Conservation (phyloP, 495 filamentous ascomycete species). For the Trichoderma virens region DNA sequence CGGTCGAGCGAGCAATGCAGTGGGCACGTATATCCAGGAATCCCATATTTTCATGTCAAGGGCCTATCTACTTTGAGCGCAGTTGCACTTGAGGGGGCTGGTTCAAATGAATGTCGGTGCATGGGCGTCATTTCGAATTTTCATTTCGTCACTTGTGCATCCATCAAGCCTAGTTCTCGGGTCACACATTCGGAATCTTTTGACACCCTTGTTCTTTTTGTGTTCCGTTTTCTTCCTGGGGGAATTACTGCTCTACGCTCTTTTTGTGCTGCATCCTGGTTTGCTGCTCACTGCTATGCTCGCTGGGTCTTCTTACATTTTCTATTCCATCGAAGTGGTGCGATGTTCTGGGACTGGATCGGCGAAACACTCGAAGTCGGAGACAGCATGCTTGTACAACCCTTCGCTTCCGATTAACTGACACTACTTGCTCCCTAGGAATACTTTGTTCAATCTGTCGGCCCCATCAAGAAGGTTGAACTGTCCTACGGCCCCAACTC, state of each 20-base stretch:
- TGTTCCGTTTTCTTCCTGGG: background rate
- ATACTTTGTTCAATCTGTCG: constrained; percentile 84
- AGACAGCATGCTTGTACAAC: background rate
- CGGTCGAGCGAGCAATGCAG: constrained; percentile 56
- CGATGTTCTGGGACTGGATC: constrained; percentile 9
- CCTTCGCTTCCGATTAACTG: constrained; percentile 17
- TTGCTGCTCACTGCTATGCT: constrained; percentile 29
- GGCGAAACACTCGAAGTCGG: constrained; percentile 7
- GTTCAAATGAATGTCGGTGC: background rate
- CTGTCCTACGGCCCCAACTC: constrained; percentile 91
- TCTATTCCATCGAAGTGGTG: background rate
- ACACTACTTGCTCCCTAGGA: constrained; percentile 58
- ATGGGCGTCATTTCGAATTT: background rate
- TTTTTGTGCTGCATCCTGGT: background rate
- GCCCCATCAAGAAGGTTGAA: constrained; percentile 78
- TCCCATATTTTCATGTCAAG: background rate
- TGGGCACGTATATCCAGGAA: constrained; percentile 25
- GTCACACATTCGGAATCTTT: constrained; percentile 22
- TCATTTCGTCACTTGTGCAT: background rate
- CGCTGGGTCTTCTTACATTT: constrained; percentile 16
- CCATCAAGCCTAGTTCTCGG: constrained; percentile 10
- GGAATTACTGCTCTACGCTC: background rate
- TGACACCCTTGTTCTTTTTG: background rate
- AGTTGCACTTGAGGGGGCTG: background rate
- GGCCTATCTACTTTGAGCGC: background rate